phyloP scores from a whole-genome alignment of 2,329 filamentous ascomycete species.

The Zalaria obscura region DNA sequence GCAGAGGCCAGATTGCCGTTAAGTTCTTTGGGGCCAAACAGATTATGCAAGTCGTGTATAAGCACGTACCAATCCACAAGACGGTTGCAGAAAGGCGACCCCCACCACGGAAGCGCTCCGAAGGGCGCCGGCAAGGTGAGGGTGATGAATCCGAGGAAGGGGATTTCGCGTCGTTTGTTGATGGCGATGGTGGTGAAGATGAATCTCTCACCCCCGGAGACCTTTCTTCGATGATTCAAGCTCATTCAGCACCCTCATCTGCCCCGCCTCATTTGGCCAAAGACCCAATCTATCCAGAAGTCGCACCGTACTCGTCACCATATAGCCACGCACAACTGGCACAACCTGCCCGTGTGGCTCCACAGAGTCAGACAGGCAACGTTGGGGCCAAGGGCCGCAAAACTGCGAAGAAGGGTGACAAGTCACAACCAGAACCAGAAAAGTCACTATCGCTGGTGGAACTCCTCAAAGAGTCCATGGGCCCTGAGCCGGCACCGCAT shows the following conservation, averaged over 20 bases:
- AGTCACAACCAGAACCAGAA: background rate
- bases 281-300: background rate
- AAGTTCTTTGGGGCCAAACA: conserved; percentile 31
- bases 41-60: conserved; percentile 30
- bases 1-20: conserved; percentile 31
- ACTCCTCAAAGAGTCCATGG: conserved; percentile 10
- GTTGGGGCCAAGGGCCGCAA: background rate
- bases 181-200: background rate
- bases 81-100: conserved; percentile 30
- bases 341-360: background rate
- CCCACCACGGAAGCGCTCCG: conserved; percentile 15
- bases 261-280: background rate
- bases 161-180: background rate
- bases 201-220: background rate
- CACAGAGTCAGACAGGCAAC: background rate
- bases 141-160: background rate
- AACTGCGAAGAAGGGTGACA: background rate
- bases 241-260: background rate
- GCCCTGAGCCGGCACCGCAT: background rate
- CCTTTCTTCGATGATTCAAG: conserved; percentile 1
- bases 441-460: conserved; percentile 14
- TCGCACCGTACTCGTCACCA: background rate
- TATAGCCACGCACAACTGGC: background rate
- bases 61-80: conserved; percentile 30
- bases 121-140: background rate